phyloP scores from a whole-genome alignment of 306 rosid species.

The Ormosia emarginata region DNA sequence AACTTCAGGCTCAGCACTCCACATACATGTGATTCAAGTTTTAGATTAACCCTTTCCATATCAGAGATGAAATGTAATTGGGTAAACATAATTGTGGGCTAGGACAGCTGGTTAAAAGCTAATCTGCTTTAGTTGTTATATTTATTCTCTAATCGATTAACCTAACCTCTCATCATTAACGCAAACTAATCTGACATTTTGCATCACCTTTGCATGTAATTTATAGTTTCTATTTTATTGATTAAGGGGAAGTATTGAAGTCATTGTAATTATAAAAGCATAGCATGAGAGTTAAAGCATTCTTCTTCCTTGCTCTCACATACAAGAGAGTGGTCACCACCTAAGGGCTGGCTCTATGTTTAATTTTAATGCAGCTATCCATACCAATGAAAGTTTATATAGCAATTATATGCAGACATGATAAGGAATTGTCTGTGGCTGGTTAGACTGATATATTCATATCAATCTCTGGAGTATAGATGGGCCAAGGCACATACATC shows the following conservation, averaged over 20 bases:
- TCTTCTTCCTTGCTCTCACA: not conserved
- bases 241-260: not conserved
- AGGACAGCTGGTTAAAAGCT: not conserved
- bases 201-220: not conserved
- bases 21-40: too few species aligned
- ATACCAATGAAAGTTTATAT: not conserved
- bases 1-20: too few species aligned
- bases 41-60: too few species aligned
- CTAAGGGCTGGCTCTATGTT: not conserved
- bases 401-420: not conserved
- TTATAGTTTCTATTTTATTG: not conserved
- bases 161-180: not conserved
- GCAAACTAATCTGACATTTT: not conserved
- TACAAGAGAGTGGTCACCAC: not conserved
- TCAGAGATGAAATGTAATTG: not conserved
- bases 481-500: not conserved
- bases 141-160: not conserved
- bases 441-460: not conserved
- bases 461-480: not conserved
- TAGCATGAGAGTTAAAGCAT: slow-evolving; percentile 14
- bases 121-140: not conserved
- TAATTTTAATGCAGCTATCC: not conserved
- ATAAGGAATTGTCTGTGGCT: not conserved
- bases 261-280: slow-evolving; percentile 12
- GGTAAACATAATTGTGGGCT: not conserved